Evolutionary conservation across 495 filamentous ascomycete genomes (phyloP).

Genomic region (Cetradonia linearis): DNA sequence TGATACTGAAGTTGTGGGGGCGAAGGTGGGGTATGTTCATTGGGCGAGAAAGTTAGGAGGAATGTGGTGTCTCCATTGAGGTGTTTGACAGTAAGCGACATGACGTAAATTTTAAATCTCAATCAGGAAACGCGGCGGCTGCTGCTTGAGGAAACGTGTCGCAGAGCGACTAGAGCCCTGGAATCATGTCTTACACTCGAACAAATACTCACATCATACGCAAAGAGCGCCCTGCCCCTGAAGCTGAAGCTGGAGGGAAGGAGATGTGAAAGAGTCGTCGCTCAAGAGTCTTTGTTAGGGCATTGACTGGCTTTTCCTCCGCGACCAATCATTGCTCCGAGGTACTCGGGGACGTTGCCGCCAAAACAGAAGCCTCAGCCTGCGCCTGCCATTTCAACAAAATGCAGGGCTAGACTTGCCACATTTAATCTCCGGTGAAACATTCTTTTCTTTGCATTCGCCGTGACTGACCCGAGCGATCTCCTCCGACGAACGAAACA

Average conservation of each 20-base stretch:
- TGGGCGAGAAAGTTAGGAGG: constrained; percentile 52
- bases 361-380: constrained; percentile 6
- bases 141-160: not conserved
- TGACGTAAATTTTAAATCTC: constrained; percentile 26
- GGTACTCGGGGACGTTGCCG: not conserved
- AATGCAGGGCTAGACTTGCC: constrained; percentile 4
- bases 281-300: not conserved
- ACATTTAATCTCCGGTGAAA: not conserved
- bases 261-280: not conserved
- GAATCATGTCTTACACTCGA: not conserved
- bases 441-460: not conserved
- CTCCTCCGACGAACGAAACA: not conserved
- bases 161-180: not conserved
- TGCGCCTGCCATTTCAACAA: not conserved
- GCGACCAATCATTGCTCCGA: constrained; percentile 1
- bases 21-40: constrained; percentile 26
- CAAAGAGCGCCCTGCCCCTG: not conserved
- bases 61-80: constrained; percentile 65
- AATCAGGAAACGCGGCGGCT: not conserved
- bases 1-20: constrained; percentile 17
- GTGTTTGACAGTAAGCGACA: constrained; percentile 56
- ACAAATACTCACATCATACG: not conserved
- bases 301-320: not conserved
- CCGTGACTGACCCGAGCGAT: constrained; percentile 10
- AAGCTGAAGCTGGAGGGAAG: not conserved